Percentiles rank a stretch among this genome's conserved stretches.
Evolutionary conservation across 306 rosid genomes (phyloP).

Genomic region (Styphnolobium japonicum): DNA sequence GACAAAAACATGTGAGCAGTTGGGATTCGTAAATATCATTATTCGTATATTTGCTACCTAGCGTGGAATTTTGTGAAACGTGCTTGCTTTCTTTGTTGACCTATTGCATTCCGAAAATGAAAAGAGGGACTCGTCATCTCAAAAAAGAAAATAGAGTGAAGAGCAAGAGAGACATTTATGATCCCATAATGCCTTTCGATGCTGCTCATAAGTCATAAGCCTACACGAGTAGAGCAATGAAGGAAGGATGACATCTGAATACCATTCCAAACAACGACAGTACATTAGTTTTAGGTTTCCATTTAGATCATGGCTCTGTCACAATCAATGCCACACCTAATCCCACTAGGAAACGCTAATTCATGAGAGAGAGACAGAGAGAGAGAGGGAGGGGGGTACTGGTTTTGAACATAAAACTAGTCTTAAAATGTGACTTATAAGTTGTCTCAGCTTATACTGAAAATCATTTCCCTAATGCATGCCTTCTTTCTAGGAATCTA

Average conservation of each 20-base stretch:
- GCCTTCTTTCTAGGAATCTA: constrained; percentile 26
- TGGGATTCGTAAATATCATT: background rate
- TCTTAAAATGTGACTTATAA: constrained; percentile 11
- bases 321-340: constrained; percentile 30
- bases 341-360: constrained; percentile 28
- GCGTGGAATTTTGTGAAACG: background rate
- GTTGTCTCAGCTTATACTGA: background rate
- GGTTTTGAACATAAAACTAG: constrained; percentile 7
- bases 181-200: too few species aligned
- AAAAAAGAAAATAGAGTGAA: background rate
- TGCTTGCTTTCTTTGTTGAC: background rate
- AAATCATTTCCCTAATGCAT: constrained; percentile 11
- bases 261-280: background rate
- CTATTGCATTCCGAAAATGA: background rate
- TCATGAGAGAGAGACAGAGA: constrained; percentile 2
- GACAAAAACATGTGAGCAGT: background rate
- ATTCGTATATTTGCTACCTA: background rate
- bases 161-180: background rate
- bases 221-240: background rate
- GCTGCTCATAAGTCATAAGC: too few species aligned
- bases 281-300: constrained; percentile 26
- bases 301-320: constrained; percentile 4
- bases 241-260: background rate
- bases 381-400: too few species aligned
- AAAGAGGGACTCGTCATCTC: background rate